Base-by-base conservation (phyloP, 2,329 filamentous ascomycete species). In the Monosporascus ibericus region DNA sequence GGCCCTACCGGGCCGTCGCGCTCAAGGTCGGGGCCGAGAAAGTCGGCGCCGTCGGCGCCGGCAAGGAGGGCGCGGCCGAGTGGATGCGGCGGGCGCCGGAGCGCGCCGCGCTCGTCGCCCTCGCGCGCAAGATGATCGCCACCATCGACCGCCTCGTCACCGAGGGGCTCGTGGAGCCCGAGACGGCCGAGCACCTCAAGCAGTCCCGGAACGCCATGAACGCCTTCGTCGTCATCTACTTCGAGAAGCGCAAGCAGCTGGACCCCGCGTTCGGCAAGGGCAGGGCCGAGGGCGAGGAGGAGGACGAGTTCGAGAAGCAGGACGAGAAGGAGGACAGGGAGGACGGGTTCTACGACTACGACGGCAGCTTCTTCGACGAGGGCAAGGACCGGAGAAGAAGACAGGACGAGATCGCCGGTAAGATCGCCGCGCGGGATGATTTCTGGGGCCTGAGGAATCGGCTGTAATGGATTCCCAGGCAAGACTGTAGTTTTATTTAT, bases 1-100 rank as follows among this genome's bases (percentile, higher is more conserved):
- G 72, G 20, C 77, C 77, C 3, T 75, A 80, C 61, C 60, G 66
- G 22, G 59, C 64, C 7, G 55, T 54, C 17, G 42, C 49, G 17
- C 22, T 15, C 22, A 18, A 46, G 5, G 42, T n/a, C 42, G n/a
- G 25, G 42, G 42, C 64, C 5, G 55, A 55, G 38, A 70, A 68
- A 44, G 46, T 55, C 38, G 50, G 56, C 27, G 15, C 52, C 7
- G 48, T 52, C 38, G 52, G 52, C 17, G 44, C 17, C 17, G 53
- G 4, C 48, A 46, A 18, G 22, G n/a, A 20, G 15, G 15, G 5
- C 20, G 18, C 15, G 22, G 18, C 9, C 34, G 15, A 3, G 22
- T 36, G 14, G 18, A 38, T 9, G n/a, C 15, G 25, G n/a, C 20
- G 20, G 27, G 14, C 48, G 20, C 24, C 6, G 24, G 54, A 51